These are phyloP conservation scores for Mimosa pudica DNA, from an alignment of 306 rosid genomes.

Conservation along the genomic window DNA sequence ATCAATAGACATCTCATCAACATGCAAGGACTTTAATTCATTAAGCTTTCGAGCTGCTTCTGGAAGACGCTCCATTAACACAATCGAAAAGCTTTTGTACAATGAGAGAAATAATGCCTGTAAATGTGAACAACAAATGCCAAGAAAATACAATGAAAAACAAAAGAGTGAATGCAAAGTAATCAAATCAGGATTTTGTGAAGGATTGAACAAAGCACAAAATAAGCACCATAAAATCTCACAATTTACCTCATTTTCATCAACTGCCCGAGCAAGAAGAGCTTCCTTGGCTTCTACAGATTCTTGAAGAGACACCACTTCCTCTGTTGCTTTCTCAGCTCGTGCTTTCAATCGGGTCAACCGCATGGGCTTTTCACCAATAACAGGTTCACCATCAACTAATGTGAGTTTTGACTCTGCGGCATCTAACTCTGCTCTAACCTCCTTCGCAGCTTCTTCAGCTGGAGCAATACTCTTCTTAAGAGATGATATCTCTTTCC, in stretches of 20 bases:
- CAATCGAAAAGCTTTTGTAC: conserved; percentile 74
- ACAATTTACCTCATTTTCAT: conserved; percentile 83
- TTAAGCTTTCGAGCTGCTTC: conserved; percentile 60
- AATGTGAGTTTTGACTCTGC: conserved; percentile 87
- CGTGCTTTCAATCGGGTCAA: conserved; percentile 77
- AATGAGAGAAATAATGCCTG: conserved; percentile 80
- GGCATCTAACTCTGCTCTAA: conserved; percentile 63
- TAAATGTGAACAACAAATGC: conserved; percentile 33
- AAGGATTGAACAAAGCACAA: neutral
- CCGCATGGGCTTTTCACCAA: conserved; percentile 84
- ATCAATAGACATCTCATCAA: conserved; percentile 71
- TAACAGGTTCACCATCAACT: conserved; percentile 93
- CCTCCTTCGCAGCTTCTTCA: conserved; percentile 69
- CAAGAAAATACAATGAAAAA: conserved; percentile 32
- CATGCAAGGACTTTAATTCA: conserved; percentile 62
- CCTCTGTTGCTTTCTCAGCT: conserved; percentile 82
- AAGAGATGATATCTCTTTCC: conserved; percentile 82
- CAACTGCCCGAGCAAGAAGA: conserved; percentile 84
- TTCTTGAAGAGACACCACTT: conserved; percentile 64
- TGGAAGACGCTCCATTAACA: conserved; percentile 82
- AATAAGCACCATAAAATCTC: conserved; percentile 8
- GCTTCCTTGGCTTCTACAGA: conserved; percentile 97
- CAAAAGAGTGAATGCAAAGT: neutral
- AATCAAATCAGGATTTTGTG: neutral
- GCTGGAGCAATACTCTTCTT: conserved; percentile 64